Evolutionary conservation across 371 early-diverging fungal genomes (phyloP), one percentile per base, ranked within the genome.

Genomic region (Coemansia sp.): DNA sequence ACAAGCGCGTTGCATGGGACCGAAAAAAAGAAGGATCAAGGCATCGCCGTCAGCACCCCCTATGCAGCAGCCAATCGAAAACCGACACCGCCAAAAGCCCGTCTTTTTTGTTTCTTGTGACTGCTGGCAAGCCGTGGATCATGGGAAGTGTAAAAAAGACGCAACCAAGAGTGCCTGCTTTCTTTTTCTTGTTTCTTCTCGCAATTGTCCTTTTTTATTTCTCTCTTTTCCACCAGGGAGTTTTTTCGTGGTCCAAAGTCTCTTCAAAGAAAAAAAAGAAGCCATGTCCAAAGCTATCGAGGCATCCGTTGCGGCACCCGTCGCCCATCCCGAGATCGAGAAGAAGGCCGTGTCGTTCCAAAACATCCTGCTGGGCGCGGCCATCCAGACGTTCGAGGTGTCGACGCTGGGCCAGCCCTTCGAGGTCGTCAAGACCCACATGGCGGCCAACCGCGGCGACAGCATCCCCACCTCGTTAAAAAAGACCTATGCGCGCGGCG

Each of bases 351-450:
- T 88, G 38, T 87, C 88, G 36, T 88, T 82, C 63, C 76, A 76
- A 43, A 89, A 88, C 62, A 69, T 89, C 16, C 67, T 80, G 14
- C 66, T 89, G 30, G 89, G 89, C 35, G 89, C 88, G 45, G 79
- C 84, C 76, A 80, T 91, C 68, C 89, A 90, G 78, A 77, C 89
- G 73, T 91, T 93, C 68, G 93, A 93, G 76, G 90, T 91, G 39
- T 88, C 93, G 13, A 92, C 93, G 2, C 84, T 92, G 30, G 93
- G 93, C 36, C 93, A 93, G 77, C 93, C 93, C 51, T 93, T 93
- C 70, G 93, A 93, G 78, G 93, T 93, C 35, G 74, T 92, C 60
- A 93, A 93, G 77, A 93, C 93, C 7, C 92, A 92, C 67, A 81
- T 92, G 78, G 92, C 92, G 47, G 93, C 93, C 47, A 88, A 92